These are phyloP conservation scores for Aspergillus pseudoviridinutans DNA, from an alignment of 2,329 filamentous ascomycete species.

Conservation along the genomic window DNA sequence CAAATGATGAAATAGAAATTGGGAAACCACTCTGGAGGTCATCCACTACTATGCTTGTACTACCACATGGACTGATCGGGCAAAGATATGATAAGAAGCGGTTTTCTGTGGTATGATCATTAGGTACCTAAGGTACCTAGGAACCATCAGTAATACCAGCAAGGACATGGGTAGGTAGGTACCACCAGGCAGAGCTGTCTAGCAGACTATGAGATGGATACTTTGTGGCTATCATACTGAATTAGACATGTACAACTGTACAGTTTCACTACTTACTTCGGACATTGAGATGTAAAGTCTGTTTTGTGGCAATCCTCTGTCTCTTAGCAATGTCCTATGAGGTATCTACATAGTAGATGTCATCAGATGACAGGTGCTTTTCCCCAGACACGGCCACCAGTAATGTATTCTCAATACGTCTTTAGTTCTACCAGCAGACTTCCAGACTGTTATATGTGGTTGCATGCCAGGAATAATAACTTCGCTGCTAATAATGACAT, in stretches of 20 bases:
- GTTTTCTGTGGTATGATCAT: neutral
- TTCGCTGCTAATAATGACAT: neutral
- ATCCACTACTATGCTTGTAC: neutral
- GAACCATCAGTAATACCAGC: too few relatives aligned
- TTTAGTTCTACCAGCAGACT: neutral
- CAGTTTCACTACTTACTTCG: neutral
- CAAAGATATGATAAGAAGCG: neutral
- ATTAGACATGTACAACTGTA: neutral
- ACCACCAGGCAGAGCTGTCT: too few relatives aligned
- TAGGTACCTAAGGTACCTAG: too few relatives aligned
- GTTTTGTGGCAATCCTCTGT: neutral
- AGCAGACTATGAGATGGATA: too few relatives aligned
- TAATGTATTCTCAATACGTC: neutral
- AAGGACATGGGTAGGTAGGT: too few relatives aligned
- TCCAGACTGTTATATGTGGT: neutral
- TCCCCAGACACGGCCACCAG: neutral
- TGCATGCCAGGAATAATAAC: neutral
- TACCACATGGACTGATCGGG: neutral
- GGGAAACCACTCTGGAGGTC: neutral
- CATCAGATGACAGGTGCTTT: slow-evolving; percentile 15
- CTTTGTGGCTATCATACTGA: too few relatives aligned
- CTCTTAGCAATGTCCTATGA: too few relatives aligned
- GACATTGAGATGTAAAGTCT: neutral
- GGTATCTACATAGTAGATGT: slow-evolving; percentile 7
- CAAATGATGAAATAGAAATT: neutral